Conservation (phyloP, 169 alveolate species). For the Eimeria maxima region DNA sequence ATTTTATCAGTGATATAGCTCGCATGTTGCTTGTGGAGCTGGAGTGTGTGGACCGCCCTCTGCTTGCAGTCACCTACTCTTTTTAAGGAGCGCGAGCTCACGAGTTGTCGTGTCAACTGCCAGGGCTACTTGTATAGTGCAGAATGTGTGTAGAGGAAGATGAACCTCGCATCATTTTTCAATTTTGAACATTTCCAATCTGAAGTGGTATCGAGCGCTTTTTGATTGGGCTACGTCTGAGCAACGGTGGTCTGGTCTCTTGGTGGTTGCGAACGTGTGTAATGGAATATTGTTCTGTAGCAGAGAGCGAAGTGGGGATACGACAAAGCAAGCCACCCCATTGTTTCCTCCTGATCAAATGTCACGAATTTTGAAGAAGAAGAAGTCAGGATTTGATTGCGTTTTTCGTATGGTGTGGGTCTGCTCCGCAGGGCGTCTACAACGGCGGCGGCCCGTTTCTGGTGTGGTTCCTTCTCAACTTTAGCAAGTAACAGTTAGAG, state of each 20-base stretch:
- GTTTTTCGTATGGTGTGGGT: not conserved
- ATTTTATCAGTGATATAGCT: not conserved
- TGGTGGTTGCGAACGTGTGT: not conserved
- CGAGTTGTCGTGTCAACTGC: not conserved
- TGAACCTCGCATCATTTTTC: not conserved
- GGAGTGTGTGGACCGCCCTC: no score
- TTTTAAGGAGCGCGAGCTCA: not conserved
- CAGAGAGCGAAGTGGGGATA: not conserved
- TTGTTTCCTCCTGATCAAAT: not conserved
- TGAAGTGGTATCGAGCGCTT: not conserved
- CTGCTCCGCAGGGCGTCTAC: not conserved
- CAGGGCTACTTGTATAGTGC: not conserved
- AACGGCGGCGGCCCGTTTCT: conserved; percentile 41
- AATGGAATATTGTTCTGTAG: not conserved
- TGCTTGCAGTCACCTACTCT: not conserved
- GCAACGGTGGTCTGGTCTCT: conserved; percentile 13
- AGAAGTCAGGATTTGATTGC: not conserved
- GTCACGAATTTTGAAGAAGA: not conserved
- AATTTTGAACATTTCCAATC: not conserved
- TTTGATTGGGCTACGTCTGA: not conserved
- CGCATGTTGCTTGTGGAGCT: not conserved
- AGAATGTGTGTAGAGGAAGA: not conserved
- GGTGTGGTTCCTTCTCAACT: not conserved
- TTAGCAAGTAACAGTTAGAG: not conserved
- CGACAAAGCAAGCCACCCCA: not conserved